Evolutionary conservation across 768 basidiomycete species (phyloP).

Genomic region (Mycena leptocephala): DNA sequence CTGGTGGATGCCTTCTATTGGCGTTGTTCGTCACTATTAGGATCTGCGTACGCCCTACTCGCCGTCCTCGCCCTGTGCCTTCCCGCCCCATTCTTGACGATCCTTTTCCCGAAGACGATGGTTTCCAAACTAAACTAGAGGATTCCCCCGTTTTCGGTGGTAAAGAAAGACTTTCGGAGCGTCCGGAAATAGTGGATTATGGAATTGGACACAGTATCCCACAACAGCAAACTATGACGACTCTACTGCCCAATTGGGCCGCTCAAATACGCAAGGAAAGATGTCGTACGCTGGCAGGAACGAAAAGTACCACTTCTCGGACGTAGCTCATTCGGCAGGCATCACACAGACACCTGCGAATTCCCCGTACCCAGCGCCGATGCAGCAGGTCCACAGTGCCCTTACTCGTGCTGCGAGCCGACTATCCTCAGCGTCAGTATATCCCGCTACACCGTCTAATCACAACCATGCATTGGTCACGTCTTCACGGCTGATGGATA

Average conservation of each 20-base stretch:
- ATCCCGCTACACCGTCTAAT: conserved; percentile 60
- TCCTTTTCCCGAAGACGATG: conserved; percentile 62
- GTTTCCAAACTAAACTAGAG: conserved; percentile 56
- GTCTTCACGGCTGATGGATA: conserved; percentile 61
- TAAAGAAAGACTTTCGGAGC: conserved; percentile 67
- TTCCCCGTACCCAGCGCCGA: conserved; percentile 44
- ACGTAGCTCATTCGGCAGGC: conserved; percentile 40
- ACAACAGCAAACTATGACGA: conserved; percentile 49
- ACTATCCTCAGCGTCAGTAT: conserved; percentile 61
- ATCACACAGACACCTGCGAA: conserved; percentile 39
- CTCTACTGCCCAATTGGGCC: conserved; percentile 21
- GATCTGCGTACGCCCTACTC: conserved; percentile 65
- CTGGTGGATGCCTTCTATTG: conserved; percentile 65
- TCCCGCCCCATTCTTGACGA: conserved; percentile 84
- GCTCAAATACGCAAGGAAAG: conserved; percentile 31
- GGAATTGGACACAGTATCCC: conserved; percentile 73
- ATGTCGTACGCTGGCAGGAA: conserved; percentile 20
- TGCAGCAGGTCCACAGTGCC: conserved; percentile 60
- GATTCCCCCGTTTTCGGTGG: conserved; percentile 88
- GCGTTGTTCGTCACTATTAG: conserved; percentile 65
- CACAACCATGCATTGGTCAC: conserved; percentile 43
- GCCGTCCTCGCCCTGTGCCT: conserved; percentile 74
- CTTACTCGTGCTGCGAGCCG: conserved; percentile 56
- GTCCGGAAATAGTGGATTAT: conserved; percentile 59
- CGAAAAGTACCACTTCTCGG: conserved; percentile 44